Base-by-base conservation (phyloP, 164 flowering plant genomes). In the Santalum album region DNA sequence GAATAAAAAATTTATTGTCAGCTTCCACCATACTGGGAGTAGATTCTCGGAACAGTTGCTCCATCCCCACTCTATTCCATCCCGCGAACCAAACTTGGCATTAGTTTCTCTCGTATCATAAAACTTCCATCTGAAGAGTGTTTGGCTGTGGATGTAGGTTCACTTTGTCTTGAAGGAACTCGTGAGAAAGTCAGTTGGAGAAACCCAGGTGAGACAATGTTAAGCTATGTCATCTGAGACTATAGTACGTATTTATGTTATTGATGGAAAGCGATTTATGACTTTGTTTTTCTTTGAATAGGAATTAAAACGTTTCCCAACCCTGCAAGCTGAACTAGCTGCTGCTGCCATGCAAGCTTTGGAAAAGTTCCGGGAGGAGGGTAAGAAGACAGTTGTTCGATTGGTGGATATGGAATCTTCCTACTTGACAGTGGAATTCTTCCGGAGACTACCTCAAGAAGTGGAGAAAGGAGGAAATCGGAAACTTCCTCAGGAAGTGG, bases 381-480 rank as follows among this genome's bases (percentile, higher is more conserved):
- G 89, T 56, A 78, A 63, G 78, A 83, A 75, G 69, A 72, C 82
- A 24, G 77, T 62, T 39, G 9, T 69, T 29, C 64, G 80, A 29
- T 55, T 83, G 63, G 85, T 80, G 26, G 89, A 83, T 18, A 80
- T 80, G 89, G 90, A 83, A 56, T 51, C 83, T 60, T 71, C 81
- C 7, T 83, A 81, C 60, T 51, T 83, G 57, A 83, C 87, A 0
- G 83, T 75, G 26, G 90, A 79, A 7, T 80, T 80, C 78, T 83
- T 80, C n/a, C 68, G 89, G 39, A 80, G 49, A 54, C 89, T 83
- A 54, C 90, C 90, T 5, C 84, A 83, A 44, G 90, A 83, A 65
- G 56, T 76, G 63, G 86, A 76, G 60, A 76, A 62, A 52, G 58
- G 49, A 6, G 83, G 74, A 47, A 63, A 61, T 56, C 68, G 89